Evolutionary conservation across 495 filamentous ascomycete genomes (phyloP).

Genomic region (Penicillium desertorum): DNA sequence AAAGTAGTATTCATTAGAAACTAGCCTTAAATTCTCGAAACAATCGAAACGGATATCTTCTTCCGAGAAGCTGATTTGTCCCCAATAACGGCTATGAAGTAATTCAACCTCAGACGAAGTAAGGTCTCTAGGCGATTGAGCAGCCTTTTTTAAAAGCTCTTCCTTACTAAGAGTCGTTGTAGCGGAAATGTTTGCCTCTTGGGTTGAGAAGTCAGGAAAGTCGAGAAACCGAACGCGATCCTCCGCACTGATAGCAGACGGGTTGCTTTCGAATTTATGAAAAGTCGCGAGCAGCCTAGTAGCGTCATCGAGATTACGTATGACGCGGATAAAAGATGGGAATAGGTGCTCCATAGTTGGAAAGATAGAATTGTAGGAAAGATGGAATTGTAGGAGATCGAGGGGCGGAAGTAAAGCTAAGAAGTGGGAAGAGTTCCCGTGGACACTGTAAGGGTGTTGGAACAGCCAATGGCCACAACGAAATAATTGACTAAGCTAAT

Average conservation of each 20-base stretch:
- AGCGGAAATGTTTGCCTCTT: constrained; percentile 6
- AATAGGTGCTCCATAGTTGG: background rate
- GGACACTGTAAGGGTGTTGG: too few species aligned
- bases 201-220: constrained; percentile 9
- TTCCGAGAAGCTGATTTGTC: background rate
- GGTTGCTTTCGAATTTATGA: constrained; percentile 8
- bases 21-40: background rate
- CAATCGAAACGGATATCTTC: background rate
- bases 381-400: background rate
- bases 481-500: constrained; percentile 1
- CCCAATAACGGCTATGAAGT: constrained; percentile 6
- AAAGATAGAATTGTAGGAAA: background rate
- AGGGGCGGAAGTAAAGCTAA: background rate
- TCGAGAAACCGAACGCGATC: constrained; percentile 5
- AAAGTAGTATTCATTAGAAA: background rate
- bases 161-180: constrained; percentile 2
- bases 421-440: too few species aligned
- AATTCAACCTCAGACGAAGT: constrained; percentile 1
- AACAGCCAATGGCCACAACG: too few species aligned
- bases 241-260: constrained; percentile 5
- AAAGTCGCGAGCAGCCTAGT: constrained; percentile 4
- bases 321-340: background rate
- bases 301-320: constrained; percentile 6
- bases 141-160: constrained; percentile 5
- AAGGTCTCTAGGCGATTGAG: constrained; percentile 5